Conservation (phyloP, 2,329 filamentous ascomycete genomes). For the Scedosporium boydii region DNA sequence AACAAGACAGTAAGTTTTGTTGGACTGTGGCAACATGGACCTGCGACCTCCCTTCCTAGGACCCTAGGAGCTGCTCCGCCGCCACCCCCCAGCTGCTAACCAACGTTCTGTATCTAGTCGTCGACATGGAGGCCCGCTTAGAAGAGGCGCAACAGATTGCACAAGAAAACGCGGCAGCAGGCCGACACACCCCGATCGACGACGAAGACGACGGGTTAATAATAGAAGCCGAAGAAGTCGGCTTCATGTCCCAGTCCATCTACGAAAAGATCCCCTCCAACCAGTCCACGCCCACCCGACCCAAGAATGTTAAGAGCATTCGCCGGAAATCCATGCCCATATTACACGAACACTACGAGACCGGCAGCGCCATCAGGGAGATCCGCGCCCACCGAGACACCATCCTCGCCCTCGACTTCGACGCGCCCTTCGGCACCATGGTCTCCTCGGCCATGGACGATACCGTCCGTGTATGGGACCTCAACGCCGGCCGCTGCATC, state of each 20-base stretch:
- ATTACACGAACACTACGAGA: constrained; percentile 87
- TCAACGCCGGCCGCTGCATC: constrained; percentile 87
- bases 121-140: constrained; percentile 52
- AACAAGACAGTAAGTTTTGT: constrained; percentile 65
- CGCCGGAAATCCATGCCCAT: constrained; percentile 84
- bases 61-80: too few species aligned
- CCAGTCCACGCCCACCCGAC: constrained; percentile 37
- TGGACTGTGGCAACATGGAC: not conserved
- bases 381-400: constrained; percentile 80
- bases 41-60: too few species aligned
- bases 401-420: constrained; percentile 88
- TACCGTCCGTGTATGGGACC: constrained; percentile 89
- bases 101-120: constrained; percentile 29
- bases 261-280: constrained; percentile 78
- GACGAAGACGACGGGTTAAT: constrained; percentile 42
- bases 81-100: not conserved
- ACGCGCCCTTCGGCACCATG: constrained; percentile 93
- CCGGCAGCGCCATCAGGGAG: constrained; percentile 80
- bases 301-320: constrained; percentile 45
- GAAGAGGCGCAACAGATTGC: constrained; percentile 52
- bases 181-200: constrained; percentile 34
- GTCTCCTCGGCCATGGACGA: constrained; percentile 89
- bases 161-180: constrained; percentile 50
- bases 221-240: constrained; percentile 38
- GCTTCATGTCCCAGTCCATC: constrained; percentile 96